phyloP scores from a whole-genome alignment of 495 filamentous ascomycete genomes.

The Podospora fimiseda region DNA sequence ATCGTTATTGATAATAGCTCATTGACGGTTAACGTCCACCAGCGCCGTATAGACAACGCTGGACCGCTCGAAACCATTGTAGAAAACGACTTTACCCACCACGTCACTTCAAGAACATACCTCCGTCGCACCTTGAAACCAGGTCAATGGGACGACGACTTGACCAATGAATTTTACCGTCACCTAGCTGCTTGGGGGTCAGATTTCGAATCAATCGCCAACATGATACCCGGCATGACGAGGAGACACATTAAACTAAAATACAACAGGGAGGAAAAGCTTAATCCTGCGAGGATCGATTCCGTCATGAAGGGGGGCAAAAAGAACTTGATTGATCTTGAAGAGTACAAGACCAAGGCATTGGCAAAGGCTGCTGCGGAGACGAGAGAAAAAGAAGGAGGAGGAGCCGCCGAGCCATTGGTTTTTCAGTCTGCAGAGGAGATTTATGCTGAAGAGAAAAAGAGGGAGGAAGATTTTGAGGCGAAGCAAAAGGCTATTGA shows the following conservation, averaged over 20 bases:
- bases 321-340: conserved; percentile 55
- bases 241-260: conserved; percentile 83
- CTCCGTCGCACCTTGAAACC: conserved; percentile 58
- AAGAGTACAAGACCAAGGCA: conserved; percentile 64
- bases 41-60: conserved; percentile 51
- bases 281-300: conserved; percentile 62
- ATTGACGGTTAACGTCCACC: conserved; percentile 72
- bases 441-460: conserved; percentile 65
- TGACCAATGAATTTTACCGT: conserved; percentile 79
- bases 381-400: conserved; percentile 22
- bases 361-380: too few species aligned
- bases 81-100: conserved; percentile 76
- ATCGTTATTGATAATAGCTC: conserved; percentile 76
- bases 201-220: conserved; percentile 82
- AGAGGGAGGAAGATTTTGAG: conserved; percentile 59
- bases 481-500: conserved; percentile 43
- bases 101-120: conserved; percentile 67
- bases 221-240: conserved; percentile 69
- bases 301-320: conserved; percentile 57
- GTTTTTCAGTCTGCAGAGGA: conserved; percentile 50
- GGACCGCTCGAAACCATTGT: conserved; percentile 60
- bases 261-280: conserved; percentile 85
- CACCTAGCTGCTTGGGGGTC: conserved; percentile 84
- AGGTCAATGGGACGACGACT: conserved; percentile 67
- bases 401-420: conserved; percentile 45